Evolutionary conservation across 257 asterid genomes (phyloP).

Genomic region (Anisodus tanguticus): DNA sequence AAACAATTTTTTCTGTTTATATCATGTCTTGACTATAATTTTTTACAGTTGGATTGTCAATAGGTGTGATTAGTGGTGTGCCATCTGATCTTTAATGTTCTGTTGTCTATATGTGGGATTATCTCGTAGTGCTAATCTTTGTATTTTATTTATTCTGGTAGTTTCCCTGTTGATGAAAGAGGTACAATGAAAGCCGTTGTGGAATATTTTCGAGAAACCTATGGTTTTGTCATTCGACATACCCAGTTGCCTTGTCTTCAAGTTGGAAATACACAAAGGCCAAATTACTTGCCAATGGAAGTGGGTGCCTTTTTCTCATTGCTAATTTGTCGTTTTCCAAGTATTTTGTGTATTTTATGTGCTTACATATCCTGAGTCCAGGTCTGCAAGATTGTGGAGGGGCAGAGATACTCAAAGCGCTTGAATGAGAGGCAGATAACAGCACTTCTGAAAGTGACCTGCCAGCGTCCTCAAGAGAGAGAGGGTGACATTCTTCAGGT

Average conservation of each 20-base stretch:
- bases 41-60: neutral
- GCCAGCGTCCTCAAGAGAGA: slow-evolving; percentile 94
- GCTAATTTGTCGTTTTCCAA: neutral
- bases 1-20: slow-evolving; percentile 1
- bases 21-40: neutral
- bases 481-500: slow-evolving; percentile 83
- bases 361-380: slow-evolving; percentile 34
- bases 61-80: slow-evolving; percentile 15
- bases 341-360: neutral
- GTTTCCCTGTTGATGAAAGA: slow-evolving; percentile 87
- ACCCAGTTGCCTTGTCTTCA: slow-evolving; percentile 89
- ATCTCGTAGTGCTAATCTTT: neutral
- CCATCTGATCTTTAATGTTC: slow-evolving; percentile 4
- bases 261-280: slow-evolving; percentile 90
- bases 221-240: slow-evolving; percentile 76
- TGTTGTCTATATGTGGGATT: neutral
- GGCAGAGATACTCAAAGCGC: slow-evolving; percentile 93
- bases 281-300: slow-evolving; percentile 96
- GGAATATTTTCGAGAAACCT: slow-evolving; percentile 80
- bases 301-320: slow-evolving; percentile 41
- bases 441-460: slow-evolving; percentile 85
- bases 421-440: slow-evolving; percentile 93
- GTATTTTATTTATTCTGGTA: slow-evolving; percentile 38
- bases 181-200: slow-evolving; percentile 92
- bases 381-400: slow-evolving; percentile 97